Conservation (phyloP, 192 early-diverging fungal genomes). For the Borealophlyctis nickersoniae region DNA sequence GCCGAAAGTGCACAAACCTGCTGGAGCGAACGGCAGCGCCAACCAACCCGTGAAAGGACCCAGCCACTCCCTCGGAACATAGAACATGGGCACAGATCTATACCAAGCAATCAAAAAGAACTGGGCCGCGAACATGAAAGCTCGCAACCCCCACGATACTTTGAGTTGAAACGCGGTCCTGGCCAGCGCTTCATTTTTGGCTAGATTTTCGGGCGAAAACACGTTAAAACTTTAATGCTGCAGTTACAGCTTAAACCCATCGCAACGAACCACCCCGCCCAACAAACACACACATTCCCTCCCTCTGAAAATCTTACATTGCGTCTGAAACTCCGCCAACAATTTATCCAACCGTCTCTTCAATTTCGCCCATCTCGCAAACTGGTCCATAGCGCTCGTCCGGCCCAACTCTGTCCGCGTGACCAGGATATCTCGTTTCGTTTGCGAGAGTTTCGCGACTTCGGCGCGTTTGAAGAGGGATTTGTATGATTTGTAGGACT, state of each 20-base stretch:
- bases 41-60: slow-evolving; percentile 67
- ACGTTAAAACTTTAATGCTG: too few species aligned
- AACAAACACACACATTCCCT: background rate
- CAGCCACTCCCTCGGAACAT: slow-evolving; percentile 73
- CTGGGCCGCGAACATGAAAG: slow-evolving; percentile 61
- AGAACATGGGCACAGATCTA: slow-evolving; percentile 69
- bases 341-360: slow-evolving; percentile 73
- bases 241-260: too few species aligned
- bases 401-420: slow-evolving; percentile 11
- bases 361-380: slow-evolving; percentile 89
- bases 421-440: slow-evolving; percentile 11
- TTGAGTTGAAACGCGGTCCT: slow-evolving; percentile 77
- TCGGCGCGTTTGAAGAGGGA: background rate
- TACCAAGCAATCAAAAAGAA: slow-evolving; percentile 65
- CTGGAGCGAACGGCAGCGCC: slow-evolving; percentile 70
- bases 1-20: slow-evolving; percentile 34
- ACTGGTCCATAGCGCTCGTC: slow-evolving; percentile 65
- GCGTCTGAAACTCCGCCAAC: slow-evolving; percentile 65
- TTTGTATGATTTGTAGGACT: slow-evolving; percentile 11
- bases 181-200: slow-evolving; percentile 58
- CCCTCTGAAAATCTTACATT: slow-evolving; percentile 57
- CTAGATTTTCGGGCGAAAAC: too few species aligned
- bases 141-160: slow-evolving; percentile 66
- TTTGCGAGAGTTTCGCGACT: background rate
- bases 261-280: background rate